Conservation (phyloP, 2,329 filamentous ascomycete genomes). For the Domatiomyces globalis region DNA sequence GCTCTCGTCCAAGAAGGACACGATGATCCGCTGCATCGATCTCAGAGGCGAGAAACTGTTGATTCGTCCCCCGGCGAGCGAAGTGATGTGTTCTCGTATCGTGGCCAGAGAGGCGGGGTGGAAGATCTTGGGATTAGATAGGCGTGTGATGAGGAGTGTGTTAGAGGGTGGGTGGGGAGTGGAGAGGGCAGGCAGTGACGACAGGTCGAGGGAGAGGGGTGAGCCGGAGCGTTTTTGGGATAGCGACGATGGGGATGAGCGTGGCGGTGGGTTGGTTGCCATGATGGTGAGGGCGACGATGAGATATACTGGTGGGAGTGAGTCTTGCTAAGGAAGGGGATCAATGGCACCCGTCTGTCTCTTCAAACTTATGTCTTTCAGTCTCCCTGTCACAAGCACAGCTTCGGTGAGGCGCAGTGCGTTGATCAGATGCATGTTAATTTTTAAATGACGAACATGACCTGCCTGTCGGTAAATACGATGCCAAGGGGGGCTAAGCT, state of each 20-base stretch:
- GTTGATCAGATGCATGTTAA: not conserved
- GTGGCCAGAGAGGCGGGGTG: conserved; percentile 30
- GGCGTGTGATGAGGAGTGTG: conserved; percentile 37
- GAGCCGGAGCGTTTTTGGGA: conserved; percentile 16
- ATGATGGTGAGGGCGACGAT: not conserved
- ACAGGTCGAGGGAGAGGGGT: conserved; percentile 33
- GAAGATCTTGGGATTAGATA: conserved; percentile 33
- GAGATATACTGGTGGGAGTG: not conserved
- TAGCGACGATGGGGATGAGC: conserved; percentile 20
- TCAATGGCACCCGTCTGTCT: not conserved
- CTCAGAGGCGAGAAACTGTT: conserved; percentile 39
- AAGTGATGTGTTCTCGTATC: conserved; percentile 30
- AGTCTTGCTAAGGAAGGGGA: not conserved
- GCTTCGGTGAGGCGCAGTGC: not conserved
- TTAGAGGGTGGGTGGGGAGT: conserved; percentile 35
- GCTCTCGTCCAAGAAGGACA: conserved; percentile 31
- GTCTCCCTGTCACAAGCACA: not conserved
- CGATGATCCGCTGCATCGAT: conserved; percentile 37
- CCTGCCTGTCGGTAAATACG: not conserved
- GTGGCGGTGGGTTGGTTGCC: conserved; percentile 1
- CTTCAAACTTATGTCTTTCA: not conserved
- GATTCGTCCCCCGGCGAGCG: conserved; percentile 24
- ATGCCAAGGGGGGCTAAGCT: not conserved
- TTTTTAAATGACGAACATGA: not conserved
- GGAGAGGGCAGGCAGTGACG: conserved; percentile 30